These are phyloP conservation scores for Fusarium incarnatum DNA, from an alignment of 2,329 filamentous ascomycete genomes.

Conservation along the genomic window DNA sequence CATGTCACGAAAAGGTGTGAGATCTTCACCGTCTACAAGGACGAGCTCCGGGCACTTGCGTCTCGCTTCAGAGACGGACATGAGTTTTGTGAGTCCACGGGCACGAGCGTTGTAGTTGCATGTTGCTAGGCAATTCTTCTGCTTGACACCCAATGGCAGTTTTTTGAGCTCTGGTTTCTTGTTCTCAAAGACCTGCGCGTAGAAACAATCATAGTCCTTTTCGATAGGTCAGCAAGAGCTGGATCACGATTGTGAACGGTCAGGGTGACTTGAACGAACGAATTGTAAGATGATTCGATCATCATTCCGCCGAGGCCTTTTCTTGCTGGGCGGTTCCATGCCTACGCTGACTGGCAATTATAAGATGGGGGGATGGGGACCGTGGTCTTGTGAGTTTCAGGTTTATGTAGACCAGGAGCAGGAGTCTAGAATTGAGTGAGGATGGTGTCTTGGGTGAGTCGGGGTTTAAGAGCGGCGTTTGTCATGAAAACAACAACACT, in stretches of 20 bases:
- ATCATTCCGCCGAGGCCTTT: conserved; percentile 64
- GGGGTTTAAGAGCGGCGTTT: background rate
- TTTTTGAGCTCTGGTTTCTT: conserved; percentile 79
- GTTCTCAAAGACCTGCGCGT: conserved; percentile 89
- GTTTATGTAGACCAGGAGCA: conserved; percentile 1
- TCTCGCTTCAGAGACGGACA: conserved; percentile 85
- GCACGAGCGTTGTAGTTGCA: conserved; percentile 93
- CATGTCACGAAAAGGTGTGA: conserved; percentile 85
- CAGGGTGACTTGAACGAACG: conserved; percentile 61
- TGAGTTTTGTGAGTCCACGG: conserved; percentile 81
- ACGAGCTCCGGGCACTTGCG: conserved; percentile 84
- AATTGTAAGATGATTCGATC: conserved; percentile 83
- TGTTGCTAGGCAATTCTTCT: conserved; percentile 92
- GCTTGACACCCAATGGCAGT: conserved; percentile 84
- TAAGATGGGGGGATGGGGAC: conserved; percentile 2
- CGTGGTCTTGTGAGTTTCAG: conserved; percentile 26
- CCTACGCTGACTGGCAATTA: conserved; percentile 10
- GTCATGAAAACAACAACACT: background rate
- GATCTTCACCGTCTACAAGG: conserved; percentile 86
- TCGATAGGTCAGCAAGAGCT: conserved; percentile 21
- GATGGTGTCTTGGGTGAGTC: background rate
- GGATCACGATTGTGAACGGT: background rate
- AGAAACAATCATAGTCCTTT: conserved; percentile 90
- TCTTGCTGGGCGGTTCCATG: conserved; percentile 50
- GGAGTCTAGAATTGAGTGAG: background rate